A percentile compares a stretch with the other conserved stretches of the same genome.
Conservation (phyloP, 2,329 filamentous ascomycete genomes). For the Trichoderma pleuroti region DNA sequence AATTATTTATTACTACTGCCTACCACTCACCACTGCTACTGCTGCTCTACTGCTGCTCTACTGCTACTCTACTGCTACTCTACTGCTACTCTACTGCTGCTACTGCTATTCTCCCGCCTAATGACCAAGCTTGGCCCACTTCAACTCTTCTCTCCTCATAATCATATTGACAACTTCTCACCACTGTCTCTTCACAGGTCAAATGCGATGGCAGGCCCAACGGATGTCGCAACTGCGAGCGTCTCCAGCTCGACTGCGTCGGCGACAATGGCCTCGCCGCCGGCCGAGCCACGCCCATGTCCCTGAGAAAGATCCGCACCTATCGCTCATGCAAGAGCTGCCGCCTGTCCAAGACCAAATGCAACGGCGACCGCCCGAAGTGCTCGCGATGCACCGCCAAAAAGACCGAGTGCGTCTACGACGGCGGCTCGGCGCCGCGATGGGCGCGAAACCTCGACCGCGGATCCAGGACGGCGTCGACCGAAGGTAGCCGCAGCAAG, state of each 20-base stretch:
- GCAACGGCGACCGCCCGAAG: conserved; percentile 39
- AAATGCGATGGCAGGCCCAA: conserved; percentile 42
- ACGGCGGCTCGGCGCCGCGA: conserved; percentile 37
- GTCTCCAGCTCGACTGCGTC: conserved; percentile 41
- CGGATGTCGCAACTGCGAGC: conserved; percentile 42
- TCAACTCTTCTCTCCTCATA: neutral
- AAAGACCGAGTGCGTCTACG: conserved; percentile 37
- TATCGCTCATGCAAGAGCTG: conserved; percentile 41
- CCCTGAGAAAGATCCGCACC: conserved; percentile 39
- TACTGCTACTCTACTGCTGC: no score
- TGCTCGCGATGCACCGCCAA: conserved; percentile 37
- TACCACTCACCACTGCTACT: no score
- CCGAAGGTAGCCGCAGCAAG: conserved; percentile 15
- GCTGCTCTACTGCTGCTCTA: no score
- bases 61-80: no score
- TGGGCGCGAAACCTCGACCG: conserved; percentile 36
- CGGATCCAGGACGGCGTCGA: conserved; percentile 14
- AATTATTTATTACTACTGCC: no score
- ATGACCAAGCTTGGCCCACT: neutral
- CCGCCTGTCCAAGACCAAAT: conserved; percentile 42
- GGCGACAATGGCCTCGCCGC: conserved; percentile 33
- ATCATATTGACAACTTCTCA: neutral
- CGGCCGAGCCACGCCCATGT: conserved; percentile 28
- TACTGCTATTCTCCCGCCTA: neutral
- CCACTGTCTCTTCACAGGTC: conserved; percentile 31